These are phyloP conservation scores for Chytriomyces sp. DNA, from an alignment of 192 early-diverging fungal genomes.

Conservation along the genomic window DNA sequence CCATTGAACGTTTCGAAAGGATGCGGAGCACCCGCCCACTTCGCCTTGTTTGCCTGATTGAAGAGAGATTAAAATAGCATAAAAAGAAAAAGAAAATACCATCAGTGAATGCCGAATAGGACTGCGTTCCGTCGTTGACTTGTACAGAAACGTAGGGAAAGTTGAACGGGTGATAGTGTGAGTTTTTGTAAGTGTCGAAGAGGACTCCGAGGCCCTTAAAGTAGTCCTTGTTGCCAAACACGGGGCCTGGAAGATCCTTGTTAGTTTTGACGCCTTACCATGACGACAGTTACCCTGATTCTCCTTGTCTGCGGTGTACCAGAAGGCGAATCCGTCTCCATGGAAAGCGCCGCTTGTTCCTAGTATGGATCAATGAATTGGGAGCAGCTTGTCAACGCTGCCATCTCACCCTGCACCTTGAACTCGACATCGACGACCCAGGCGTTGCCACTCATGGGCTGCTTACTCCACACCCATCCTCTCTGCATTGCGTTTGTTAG, in stretches of 20 bases:
- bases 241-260: conserved; percentile 62
- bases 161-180: conserved; percentile 45
- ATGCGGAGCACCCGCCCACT: conserved; percentile 54
- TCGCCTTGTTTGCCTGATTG: conserved; percentile 60
- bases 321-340: conserved; percentile 97
- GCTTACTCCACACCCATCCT: conserved; percentile 7
- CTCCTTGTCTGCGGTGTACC: conserved; percentile 76
- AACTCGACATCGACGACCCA: conserved; percentile 93
- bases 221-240: conserved; percentile 84
- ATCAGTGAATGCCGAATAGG: conserved; percentile 82
- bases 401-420: conserved; percentile 68
- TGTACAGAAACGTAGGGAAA: conserved; percentile 91
- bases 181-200: conserved; percentile 94
- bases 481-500: not conserved
- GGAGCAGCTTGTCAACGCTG: not conserved
- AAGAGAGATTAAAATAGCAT: too few relatives aligned
- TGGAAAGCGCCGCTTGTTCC: conserved; percentile 63
- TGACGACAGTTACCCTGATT: conserved; percentile 14
- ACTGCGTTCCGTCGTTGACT: conserved; percentile 82
- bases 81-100: too few relatives aligned
- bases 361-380: too few relatives aligned
- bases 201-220: conserved; percentile 91
- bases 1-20: conserved; percentile 70
- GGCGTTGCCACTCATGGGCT: conserved; percentile 66
- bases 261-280: not conserved